Evolutionary conservation across 1,284 basidiomycete genomes (phyloP).

Genomic region (Malassezia equina): DNA sequence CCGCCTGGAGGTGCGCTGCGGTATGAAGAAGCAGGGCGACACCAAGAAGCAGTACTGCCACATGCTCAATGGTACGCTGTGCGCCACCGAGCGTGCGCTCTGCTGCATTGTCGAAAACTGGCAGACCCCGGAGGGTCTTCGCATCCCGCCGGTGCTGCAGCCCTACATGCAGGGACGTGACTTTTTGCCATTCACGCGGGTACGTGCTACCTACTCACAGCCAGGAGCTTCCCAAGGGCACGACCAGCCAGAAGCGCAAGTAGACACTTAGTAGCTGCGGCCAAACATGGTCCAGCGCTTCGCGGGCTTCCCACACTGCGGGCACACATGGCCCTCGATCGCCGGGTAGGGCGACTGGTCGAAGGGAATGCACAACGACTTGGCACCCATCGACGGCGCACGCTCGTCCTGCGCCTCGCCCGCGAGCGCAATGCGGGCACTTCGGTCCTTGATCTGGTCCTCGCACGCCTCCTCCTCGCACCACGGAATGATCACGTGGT

Average conservation of each 20-base stretch:
- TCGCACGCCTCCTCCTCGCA: conserved; percentile 89
- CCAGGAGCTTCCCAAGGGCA: conserved; percentile 66
- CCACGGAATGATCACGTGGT: conserved; percentile 85
- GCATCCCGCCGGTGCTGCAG: conserved; percentile 74
- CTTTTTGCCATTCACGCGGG: conserved; percentile 62
- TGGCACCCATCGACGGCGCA: conserved; percentile 94
- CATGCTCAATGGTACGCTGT: conserved; percentile 66
- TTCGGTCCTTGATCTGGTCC: conserved; percentile 94
- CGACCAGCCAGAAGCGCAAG: conserved; percentile 35
- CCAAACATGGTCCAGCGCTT: conserved; percentile 49
- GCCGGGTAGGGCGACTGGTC: conserved; percentile 59
- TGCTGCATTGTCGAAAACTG: conserved; percentile 99
- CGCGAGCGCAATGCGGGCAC: conserved; percentile 53
- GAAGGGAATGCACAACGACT: conserved; percentile 92
- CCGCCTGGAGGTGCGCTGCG: conserved; percentile 40
- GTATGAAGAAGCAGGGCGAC: conserved; percentile 46
- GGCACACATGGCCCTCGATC: conserved; percentile 37
- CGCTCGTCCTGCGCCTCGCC: conserved; percentile 56
- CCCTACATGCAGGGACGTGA: conserved; percentile 94
- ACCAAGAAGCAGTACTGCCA: conserved; percentile 45
- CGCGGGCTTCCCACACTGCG: conserved; percentile 38
- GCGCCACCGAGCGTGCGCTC: conserved; percentile 87
- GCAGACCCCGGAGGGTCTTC: conserved; percentile 85
- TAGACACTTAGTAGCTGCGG: conserved; percentile 31
- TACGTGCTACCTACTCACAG: conserved; percentile 49